Conservation (phyloP, 495 filamentous ascomycete species). For the Aspergillus mulundensis region DNA sequence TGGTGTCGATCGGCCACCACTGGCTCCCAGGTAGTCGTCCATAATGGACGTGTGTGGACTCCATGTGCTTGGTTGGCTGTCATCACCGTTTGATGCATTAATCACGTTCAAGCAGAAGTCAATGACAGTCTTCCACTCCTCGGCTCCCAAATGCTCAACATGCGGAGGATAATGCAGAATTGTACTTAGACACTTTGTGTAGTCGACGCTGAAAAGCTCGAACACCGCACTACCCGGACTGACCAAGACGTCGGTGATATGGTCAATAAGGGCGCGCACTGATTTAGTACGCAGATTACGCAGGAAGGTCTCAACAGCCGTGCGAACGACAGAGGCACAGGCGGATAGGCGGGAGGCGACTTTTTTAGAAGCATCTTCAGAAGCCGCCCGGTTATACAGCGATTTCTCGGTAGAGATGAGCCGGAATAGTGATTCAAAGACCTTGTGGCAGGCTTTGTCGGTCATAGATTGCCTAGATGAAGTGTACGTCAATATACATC, state of each 20-base stretch:
- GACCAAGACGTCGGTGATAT: slow-evolving; percentile 72
- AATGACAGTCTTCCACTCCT: slow-evolving; percentile 64
- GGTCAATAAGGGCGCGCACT: slow-evolving; percentile 69
- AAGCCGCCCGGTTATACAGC: slow-evolving; percentile 52
- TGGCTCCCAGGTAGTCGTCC: slow-evolving; percentile 26
- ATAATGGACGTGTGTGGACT: slow-evolving; percentile 23
- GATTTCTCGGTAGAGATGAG: slow-evolving; percentile 64
- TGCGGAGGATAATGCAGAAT: slow-evolving; percentile 70
- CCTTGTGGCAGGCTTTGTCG: slow-evolving; percentile 74
- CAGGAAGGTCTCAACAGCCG: slow-evolving; percentile 64
- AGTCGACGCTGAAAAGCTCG: slow-evolving; percentile 70
- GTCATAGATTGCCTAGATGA: slow-evolving; percentile 47
- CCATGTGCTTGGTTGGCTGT: slow-evolving; percentile 27
- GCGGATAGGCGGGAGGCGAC: slow-evolving; percentile 56
- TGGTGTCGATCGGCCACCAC: slow-evolving; percentile 28
- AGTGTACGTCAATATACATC: slow-evolving; percentile 17
- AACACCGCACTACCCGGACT: slow-evolving; percentile 55
- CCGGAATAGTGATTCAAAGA: slow-evolving; percentile 78
- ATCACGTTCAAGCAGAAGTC: slow-evolving; percentile 57
- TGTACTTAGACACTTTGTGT: slow-evolving; percentile 67
- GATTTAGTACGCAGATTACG: slow-evolving; percentile 69
- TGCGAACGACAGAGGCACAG: slow-evolving; percentile 68
- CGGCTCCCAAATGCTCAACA: slow-evolving; percentile 66
- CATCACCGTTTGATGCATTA: slow-evolving; percentile 19
- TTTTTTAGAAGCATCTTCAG: slow-evolving; percentile 40